Evolutionary conservation across 306 rosid species (phyloP), one percentile per base, ranked within the genome.

Genomic region (Cyamopsis tetragonoloba): DNA sequence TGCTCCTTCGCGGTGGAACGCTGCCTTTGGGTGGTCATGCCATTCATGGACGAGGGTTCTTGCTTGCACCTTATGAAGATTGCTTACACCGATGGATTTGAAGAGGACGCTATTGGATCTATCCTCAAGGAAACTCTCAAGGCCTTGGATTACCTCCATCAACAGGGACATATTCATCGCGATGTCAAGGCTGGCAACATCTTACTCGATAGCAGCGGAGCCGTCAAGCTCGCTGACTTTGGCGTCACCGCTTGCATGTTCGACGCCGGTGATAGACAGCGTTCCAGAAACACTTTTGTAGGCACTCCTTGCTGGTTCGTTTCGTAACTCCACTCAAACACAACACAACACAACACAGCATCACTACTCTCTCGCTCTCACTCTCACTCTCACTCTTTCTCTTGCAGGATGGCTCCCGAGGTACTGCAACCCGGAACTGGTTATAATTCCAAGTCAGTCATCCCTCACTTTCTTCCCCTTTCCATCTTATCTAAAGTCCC

Each of bases 121-220:
- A 60, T 87, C 2, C 79, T 90, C 35, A 90, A 85, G 59, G 95
- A 90, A 68, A 74, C 91, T 4, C 91, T 90, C 4, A 85, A 90
- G 85, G 96, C 96, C 42, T 70, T 90, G 83, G 85, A 74, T 31
- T 90, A 90, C 71, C 91, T 90, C 66, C 96, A 90, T 54, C 77
- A 41, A 17, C 96, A 90, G 42, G 96, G 96, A 2, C 91, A 85
- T 63, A 90, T 90, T 58, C 96, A 90, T 72, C 79, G 96, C 35
- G 96, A 90, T 72, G 91, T 90, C 7, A 90, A 90, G 91, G 96
- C 96, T 37, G 96, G 96, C 38, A 90, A 90, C 72, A 85, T 90
- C 55, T 76, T 90, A 56, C 85, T 90, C 10, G 88, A 90, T 67
- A 62, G 71, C 39, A 74, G 77, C 60, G 95, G 96, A 53, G 2